phyloP scores from a whole-genome alignment of 306 rosid species.

The Vicia sativa region DNA sequence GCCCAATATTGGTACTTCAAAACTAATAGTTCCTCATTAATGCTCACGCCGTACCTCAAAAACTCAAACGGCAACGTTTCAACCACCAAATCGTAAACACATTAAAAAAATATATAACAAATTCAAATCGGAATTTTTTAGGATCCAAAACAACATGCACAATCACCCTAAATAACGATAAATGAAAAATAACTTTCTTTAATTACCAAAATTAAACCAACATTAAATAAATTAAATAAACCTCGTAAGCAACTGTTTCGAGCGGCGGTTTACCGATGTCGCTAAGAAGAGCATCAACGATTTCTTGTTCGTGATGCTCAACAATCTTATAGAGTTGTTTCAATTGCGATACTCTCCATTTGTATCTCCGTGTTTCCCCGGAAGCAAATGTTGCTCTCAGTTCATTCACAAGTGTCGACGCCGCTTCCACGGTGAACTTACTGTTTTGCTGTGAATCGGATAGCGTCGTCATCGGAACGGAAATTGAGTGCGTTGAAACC shows the following conservation, averaged over 20 bases:
- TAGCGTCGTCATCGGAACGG: background rate
- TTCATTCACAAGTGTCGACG: slow-evolving; percentile 30
- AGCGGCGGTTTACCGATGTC: slow-evolving; percentile 63
- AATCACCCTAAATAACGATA: background rate
- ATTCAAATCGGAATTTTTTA: background rate
- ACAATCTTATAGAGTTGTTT: slow-evolving; percentile 19
- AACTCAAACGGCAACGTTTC: background rate
- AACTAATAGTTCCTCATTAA: background rate
- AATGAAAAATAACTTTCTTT: background rate
- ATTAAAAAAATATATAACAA: background rate
- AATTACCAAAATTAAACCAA: background rate
- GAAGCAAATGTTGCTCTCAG: slow-evolving; percentile 33
- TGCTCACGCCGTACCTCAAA: background rate
- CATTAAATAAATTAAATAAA: background rate
- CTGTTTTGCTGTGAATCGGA: background rate
- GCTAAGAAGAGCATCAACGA: slow-evolving; percentile 41
- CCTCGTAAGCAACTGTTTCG: slow-evolving; percentile 72
- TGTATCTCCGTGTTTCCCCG: slow-evolving; percentile 42
- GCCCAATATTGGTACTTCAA: background rate
- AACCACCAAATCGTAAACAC: background rate
- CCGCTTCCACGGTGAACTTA: slow-evolving; percentile 30
- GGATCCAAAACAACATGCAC: background rate
- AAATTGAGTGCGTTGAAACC: background rate
- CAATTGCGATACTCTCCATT: slow-evolving; percentile 49
- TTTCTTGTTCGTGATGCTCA: slow-evolving; percentile 15